Evolutionary conservation across 2,329 filamentous ascomycete species (phyloP), one percentile per base, ranked within the genome.

Genomic region (Fusarium solani-melongenae): DNA sequence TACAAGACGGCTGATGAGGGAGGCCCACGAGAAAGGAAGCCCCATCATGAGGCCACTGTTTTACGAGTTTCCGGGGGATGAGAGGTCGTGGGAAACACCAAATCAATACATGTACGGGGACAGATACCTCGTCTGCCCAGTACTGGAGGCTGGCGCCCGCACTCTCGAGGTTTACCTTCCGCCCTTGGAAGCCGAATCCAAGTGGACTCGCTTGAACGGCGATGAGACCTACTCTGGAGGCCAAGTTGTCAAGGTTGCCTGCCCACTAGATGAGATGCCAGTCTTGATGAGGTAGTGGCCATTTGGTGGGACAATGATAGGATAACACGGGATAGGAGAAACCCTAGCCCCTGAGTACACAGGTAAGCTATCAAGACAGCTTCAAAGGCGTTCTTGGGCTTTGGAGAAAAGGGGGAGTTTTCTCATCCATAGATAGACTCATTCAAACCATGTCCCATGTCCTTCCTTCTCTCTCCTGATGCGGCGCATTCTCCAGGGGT

Each of bases 31-130:
- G 70, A 87, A 86, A 60, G 91, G 91, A 0, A 85, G 85, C 0
- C 91, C 91, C 0, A 82, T 93, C 12, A 92, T 93, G 77, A 81
- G 91, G 17, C 84, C 90, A 0, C 76, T 90, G 10, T 93, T 93
- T 76, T 91, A 90, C 71, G 90, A 91, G 67, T 93, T 92, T 67
- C 90, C 90, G 0, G 66, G 81, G 0, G 90, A 92, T 66, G 55
- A 79, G 15, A 79, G 76, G 64, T 83, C 84, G 17, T 92, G 91
- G 91, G 83, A 86, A 7, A 78, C 91, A 4, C 88, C 89, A 59
- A 85, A 86, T 31, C 86, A 92, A 81, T 92, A 92, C 76, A 89
- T 93, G 86, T 93, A 87, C 75, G 91, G 91, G 0, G 76, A 81
- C 15, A 88, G 86, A 76, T 92, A 92, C 75, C 81, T 92, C n/a